Conservation (phyloP, 2,329 filamentous ascomycete species). For the Fusarium paranaense region DNA sequence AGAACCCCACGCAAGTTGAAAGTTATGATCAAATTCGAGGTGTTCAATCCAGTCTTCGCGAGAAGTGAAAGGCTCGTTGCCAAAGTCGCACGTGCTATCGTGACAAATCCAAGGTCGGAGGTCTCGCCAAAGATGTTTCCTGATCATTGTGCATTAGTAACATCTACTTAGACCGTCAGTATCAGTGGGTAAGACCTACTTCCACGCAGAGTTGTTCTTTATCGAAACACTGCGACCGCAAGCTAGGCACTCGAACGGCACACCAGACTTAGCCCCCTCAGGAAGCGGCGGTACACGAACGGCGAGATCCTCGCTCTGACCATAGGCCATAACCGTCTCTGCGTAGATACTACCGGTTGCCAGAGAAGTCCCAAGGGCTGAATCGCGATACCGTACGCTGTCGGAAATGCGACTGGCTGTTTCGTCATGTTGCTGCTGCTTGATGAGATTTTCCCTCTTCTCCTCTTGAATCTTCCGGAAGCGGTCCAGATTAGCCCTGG, state of each 20-base stretch:
- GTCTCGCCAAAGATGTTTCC: background rate
- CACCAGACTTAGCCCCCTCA: background rate
- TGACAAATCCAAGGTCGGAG: background rate
- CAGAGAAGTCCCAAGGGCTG: background rate
- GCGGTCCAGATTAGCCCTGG: background rate
- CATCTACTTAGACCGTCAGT: background rate
- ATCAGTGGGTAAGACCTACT: background rate
- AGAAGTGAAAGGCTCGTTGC: background rate
- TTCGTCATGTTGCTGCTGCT: background rate
- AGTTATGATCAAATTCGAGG: background rate
- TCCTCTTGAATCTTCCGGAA: background rate
- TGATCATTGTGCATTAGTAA: accelerated
- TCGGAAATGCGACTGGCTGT: background rate
- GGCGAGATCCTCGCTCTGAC: background rate
- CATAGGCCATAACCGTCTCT: background rate
- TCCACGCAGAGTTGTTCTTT: background rate
- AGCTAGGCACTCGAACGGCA: background rate
- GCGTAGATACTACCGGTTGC: background rate
- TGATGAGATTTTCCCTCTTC: background rate
- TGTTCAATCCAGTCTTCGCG: background rate
- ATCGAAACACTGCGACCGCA: background rate
- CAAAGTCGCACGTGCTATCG: background rate
- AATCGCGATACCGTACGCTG: background rate
- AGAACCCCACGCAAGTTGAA: background rate
- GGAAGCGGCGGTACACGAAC: background rate